Conservation (phyloP, 75 land plant genomes). For the Isoetes taiwanensis region DNA sequence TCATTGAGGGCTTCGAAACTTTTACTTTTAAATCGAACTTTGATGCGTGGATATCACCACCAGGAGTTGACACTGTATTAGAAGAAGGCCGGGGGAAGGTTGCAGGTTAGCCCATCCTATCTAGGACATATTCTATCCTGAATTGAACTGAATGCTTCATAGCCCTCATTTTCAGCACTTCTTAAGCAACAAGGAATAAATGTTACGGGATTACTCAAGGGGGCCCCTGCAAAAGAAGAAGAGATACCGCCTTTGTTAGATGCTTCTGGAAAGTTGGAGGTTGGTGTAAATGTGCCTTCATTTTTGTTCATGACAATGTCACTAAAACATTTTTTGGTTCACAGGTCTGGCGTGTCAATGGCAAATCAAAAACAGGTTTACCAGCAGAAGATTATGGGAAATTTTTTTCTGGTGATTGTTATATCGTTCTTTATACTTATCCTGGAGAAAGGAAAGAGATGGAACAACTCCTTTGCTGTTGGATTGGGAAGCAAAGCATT, state of each 20-base stretch:
- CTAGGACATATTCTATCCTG: not conserved
- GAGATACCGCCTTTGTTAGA: not conserved
- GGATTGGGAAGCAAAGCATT: constrained; percentile 27
- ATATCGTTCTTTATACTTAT: constrained; percentile 18
- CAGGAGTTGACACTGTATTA: constrained; percentile 17
- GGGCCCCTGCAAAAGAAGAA: constrained; percentile 7
- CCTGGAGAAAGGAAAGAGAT: constrained; percentile 22
- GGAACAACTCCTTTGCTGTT: constrained; percentile 30
- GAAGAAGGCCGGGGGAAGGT: constrained; percentile 62
- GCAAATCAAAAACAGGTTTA: not conserved
- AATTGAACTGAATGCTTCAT: not conserved
- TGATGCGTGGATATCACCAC: constrained; percentile 32
- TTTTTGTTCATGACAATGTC: not conserved
- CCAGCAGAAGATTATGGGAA: constrained; percentile 2
- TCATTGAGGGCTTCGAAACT: constrained; percentile 64
- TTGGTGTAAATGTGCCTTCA: not conserved
- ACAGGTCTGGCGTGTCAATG: constrained; percentile 28
- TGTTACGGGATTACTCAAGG: constrained; percentile 45
- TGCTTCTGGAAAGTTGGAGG: not conserved
- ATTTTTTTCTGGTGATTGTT: constrained; percentile 20
- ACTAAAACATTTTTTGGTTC: not conserved
- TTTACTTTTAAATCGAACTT: constrained; percentile 34
- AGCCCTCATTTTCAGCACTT: constrained; percentile 19
- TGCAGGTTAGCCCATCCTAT: constrained; percentile 31
- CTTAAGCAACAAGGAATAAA: constrained; percentile 43